Evolutionary conservation across 2,329 filamentous ascomycete genomes (phyloP).

Genomic region (Stromatinia cepivora): DNA sequence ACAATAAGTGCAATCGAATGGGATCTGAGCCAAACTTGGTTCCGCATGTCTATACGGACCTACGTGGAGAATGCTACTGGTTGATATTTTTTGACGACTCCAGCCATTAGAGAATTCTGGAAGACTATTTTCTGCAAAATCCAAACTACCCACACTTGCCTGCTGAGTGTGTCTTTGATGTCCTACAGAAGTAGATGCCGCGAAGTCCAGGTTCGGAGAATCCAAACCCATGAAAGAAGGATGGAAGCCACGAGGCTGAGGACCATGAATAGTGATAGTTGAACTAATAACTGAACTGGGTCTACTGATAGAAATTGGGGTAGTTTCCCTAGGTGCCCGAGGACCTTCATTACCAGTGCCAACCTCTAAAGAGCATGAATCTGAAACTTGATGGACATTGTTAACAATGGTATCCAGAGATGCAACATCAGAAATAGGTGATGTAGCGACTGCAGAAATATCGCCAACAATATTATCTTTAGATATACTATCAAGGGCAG

Average conservation of each 20-base stretch:
- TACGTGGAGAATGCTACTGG: neutral
- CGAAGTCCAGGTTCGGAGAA: neutral
- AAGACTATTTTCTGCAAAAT: neutral
- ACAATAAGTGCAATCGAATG: conserved; percentile 26
- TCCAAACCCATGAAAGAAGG: neutral
- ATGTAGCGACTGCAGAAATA: neutral
- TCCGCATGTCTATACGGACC: neutral
- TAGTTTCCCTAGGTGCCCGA: neutral
- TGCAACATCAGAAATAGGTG: neutral
- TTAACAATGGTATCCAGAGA: neutral
- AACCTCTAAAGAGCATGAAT: neutral
- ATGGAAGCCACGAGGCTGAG: neutral
- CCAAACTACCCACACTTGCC: neutral
- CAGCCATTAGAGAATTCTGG: conserved; percentile 20
- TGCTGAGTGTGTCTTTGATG: neutral
- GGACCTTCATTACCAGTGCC: neutral
- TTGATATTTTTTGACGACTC: conserved; percentile 9
- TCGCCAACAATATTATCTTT: neutral
- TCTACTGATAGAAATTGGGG: neutral
- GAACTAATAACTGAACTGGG: neutral
- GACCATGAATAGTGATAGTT: conserved; percentile 1
- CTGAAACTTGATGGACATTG: neutral
- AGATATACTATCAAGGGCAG: neutral
- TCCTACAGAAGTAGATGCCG: too few relatives aligned
- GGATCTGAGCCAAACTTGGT: neutral